phyloP scores from a whole-genome alignment of 208 protist genomes.

The Leishmania martiniquensis region DNA sequence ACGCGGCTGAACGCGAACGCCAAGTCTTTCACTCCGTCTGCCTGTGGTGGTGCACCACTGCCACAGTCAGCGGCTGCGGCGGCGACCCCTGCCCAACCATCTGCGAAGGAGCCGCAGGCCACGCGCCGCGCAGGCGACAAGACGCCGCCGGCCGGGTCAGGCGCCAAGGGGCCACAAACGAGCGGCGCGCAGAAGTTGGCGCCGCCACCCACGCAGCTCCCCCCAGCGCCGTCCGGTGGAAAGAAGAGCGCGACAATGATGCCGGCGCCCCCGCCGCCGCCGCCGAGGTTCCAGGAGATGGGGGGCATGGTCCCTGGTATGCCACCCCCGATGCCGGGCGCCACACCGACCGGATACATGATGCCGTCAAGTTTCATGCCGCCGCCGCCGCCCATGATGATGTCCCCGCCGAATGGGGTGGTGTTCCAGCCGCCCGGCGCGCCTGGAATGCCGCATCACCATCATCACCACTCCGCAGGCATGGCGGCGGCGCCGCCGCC shows the following conservation, averaged over 20 bases:
- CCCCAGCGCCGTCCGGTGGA: background rate
- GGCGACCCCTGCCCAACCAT: background rate
- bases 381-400: constrained; percentile 31
- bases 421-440: constrained; percentile 7
- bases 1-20: constrained; percentile 65
- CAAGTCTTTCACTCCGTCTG: constrained; percentile 56
- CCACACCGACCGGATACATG: constrained; percentile 12
- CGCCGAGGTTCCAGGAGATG: constrained; percentile 24
- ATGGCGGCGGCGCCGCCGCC: background rate
- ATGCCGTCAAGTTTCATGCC: constrained; percentile 31
- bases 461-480: background rate
- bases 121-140: background rate
- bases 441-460: constrained; percentile 4
- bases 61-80: background rate
- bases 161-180: background rate
- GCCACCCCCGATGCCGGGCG: constrained; percentile 7
- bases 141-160: background rate
- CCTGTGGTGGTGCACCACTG: background rate
- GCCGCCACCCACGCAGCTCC: background rate
- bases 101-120: background rate
- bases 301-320: constrained; percentile 19
- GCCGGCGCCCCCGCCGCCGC: constrained; percentile 11
- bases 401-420: constrained; percentile 24
- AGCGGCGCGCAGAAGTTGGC: background rate
- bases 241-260: constrained; percentile 1